These are phyloP conservation scores for Pleurotus giganteus DNA, from an alignment of 768 basidiomycete genomes.

Conservation along the genomic window DNA sequence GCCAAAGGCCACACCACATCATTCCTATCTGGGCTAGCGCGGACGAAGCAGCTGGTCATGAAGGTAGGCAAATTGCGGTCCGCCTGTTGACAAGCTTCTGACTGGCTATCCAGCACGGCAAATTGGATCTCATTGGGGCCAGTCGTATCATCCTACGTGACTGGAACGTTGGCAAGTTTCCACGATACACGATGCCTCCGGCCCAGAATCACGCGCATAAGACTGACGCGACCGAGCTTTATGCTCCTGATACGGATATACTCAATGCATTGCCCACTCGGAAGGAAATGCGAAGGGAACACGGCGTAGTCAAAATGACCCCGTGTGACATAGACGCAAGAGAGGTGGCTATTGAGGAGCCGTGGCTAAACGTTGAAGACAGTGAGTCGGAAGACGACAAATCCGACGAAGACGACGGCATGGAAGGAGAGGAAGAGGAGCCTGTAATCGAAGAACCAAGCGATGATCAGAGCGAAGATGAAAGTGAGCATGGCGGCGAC, in stretches of 20 bases:
- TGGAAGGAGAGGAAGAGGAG: conserved; percentile 32
- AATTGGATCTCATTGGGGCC: conserved; percentile 69
- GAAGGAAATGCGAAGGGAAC: conserved; percentile 65
- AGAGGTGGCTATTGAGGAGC: conserved; percentile 37
- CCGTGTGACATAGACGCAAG: conserved; percentile 33
- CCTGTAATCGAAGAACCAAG: conserved; percentile 23
- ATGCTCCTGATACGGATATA: conserved; percentile 47
- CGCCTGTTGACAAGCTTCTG: conserved; percentile 9
- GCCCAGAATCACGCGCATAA: conserved; percentile 15
- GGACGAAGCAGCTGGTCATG: conserved; percentile 71
- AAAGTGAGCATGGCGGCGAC: conserved; percentile 31
- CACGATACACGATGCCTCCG: conserved; percentile 66
- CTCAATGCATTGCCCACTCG: conserved; percentile 47
- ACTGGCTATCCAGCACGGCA: conserved; percentile 54
- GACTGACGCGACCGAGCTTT: conserved; percentile 26
- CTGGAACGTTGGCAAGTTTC: conserved; percentile 76
- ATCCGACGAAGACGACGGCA: conserved; percentile 31
- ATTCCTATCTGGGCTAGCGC: conserved; percentile 77
- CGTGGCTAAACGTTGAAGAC: conserved; percentile 41
- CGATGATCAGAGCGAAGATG: conserved; percentile 34
- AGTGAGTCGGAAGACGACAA: conserved; percentile 35
- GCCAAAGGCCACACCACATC: conserved; percentile 60
- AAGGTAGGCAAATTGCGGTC: conserved; percentile 47
- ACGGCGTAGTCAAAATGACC: conserved; percentile 56
- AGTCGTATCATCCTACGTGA: conserved; percentile 80